These are phyloP conservation scores for Fusarium vanettenii DNA, from an alignment of 2,329 filamentous ascomycete species.

Conservation along the genomic window DNA sequence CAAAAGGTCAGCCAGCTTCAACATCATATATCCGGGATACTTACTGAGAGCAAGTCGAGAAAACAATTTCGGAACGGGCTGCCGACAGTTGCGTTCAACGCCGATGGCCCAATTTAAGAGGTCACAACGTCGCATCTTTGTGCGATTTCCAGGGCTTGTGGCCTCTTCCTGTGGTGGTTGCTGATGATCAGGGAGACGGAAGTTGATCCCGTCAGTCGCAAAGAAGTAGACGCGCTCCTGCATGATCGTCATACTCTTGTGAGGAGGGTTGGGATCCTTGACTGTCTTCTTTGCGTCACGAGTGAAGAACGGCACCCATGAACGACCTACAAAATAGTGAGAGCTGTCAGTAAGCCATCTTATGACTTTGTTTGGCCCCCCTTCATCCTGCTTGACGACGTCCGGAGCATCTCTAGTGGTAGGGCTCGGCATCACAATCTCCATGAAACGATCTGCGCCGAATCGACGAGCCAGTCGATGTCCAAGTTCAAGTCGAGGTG, in stretches of 20 bases:
- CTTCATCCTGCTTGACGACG: slow-evolving; percentile 46
- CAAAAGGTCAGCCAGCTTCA: slow-evolving; percentile 3
- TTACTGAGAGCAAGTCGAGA: slow-evolving; percentile 67
- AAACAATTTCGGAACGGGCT: slow-evolving; percentile 68
- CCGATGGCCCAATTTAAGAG: slow-evolving; percentile 67
- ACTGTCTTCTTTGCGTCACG: slow-evolving; percentile 53
- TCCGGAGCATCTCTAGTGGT: slow-evolving; percentile 42
- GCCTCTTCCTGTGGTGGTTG: slow-evolving; percentile 43
- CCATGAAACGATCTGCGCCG: slow-evolving; percentile 68
- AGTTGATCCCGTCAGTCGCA: slow-evolving; percentile 61
- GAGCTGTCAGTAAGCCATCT: slow-evolving; percentile 42
- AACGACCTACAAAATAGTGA: slow-evolving; percentile 59
- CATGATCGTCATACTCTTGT: slow-evolving; percentile 32
- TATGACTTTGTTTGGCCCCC: slow-evolving; percentile 45
- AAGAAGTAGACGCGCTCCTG: slow-evolving; percentile 65
- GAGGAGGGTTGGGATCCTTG: slow-evolving; percentile 44
- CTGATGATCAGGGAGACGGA: slow-evolving; percentile 38
- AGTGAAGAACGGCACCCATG: slow-evolving; percentile 61
- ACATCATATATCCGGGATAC: slow-evolving; percentile 2
- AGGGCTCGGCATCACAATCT: slow-evolving; percentile 63
- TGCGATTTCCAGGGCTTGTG: slow-evolving; percentile 35
- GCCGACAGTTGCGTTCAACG: slow-evolving; percentile 55
- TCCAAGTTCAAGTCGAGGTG: slow-evolving; percentile 60
- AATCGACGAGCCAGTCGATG: slow-evolving; percentile 67
- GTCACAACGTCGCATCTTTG: slow-evolving; percentile 50